Evolutionary conservation across 805 yeast species (phyloP), one percentile per base, ranked within the genome.

Genomic region (Priceomyces fermenticarens): DNA sequence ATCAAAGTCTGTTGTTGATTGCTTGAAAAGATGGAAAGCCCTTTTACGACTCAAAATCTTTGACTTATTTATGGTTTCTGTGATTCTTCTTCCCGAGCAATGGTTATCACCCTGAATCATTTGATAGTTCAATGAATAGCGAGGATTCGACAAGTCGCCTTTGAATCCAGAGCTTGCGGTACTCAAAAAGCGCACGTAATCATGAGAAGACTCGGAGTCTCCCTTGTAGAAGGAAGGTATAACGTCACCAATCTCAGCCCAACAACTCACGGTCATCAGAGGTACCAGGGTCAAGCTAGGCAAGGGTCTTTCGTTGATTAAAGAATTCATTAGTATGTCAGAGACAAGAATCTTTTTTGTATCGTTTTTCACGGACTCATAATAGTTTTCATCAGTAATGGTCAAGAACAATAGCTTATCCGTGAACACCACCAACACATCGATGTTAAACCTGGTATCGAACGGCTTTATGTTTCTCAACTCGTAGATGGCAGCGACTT

Each of bases 321-420:
- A 70, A 0, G 97, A 88, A 54, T 90, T 95, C 95, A 90, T 88
- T 44, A 91, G 65, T 35, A 88, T 73, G 58, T 89, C 96, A 0
- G 96, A 75, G 10, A 85, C 70, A 2, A 83, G 72, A 2, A 93
- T 85, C 36, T 69, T 72, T 20, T 71, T 54, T 13, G 41, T 38
- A 31, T 47, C 37, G 34, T 50, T 45, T 8, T 51, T 42, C 30
- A 41, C 42, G 16, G 43, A 47, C 13, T 39, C 43, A 38, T 70
- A 69, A 47, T 70, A 67, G 3, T 60, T 58, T 28, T 67, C 65
- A 52, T 82, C 78, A 31, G 65, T 46, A 32, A 85, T 71, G 36
- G 73, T 72, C 36, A 89, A 63, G 44, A 88, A 78, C 26, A 91
- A 72, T 6, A 89, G 57, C 46, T 80, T 78, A 55, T 91, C 98